phyloP scores from a whole-genome alignment of 495 filamentous ascomycete species.

The Aspergillus saccharolyticus region DNA sequence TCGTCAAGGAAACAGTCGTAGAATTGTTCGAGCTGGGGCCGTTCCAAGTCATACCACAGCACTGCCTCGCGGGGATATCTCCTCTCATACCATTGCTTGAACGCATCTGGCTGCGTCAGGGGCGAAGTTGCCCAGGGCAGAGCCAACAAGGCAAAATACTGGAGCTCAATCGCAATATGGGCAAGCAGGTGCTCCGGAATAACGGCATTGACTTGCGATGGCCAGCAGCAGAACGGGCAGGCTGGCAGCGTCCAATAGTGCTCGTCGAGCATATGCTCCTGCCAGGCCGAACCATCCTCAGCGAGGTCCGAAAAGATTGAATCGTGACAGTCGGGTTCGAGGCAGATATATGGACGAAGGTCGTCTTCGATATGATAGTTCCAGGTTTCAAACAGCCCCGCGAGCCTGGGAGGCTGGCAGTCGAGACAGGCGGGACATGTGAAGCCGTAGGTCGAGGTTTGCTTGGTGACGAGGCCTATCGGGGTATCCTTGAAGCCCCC shows the following conservation, averaged over 20 bases:
- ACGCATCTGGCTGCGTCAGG: neutral
- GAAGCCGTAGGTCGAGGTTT: too few species aligned
- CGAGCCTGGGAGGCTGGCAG: too few species aligned
- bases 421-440: too few species aligned
- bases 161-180: neutral
- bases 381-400: too few species aligned
- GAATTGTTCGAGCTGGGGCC: neutral
- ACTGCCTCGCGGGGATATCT: neutral
- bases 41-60: neutral
- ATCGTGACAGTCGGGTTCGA: neutral
- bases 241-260: neutral
- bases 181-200: neutral
- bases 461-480: too few species aligned
- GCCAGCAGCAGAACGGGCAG: neutral
- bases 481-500: too few species aligned
- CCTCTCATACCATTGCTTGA: neutral
- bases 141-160: neutral
- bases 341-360: neutral
- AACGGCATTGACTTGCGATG: neutral
- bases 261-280: neutral
- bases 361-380: neutral
- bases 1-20: neutral
- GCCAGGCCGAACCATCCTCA: neutral
- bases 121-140: neutral
- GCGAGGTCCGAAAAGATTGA: neutral